These are phyloP conservation scores for Aristolochia fimbriata DNA, from an alignment of 164 flowering plant genomes.

Conservation along the genomic window DNA sequence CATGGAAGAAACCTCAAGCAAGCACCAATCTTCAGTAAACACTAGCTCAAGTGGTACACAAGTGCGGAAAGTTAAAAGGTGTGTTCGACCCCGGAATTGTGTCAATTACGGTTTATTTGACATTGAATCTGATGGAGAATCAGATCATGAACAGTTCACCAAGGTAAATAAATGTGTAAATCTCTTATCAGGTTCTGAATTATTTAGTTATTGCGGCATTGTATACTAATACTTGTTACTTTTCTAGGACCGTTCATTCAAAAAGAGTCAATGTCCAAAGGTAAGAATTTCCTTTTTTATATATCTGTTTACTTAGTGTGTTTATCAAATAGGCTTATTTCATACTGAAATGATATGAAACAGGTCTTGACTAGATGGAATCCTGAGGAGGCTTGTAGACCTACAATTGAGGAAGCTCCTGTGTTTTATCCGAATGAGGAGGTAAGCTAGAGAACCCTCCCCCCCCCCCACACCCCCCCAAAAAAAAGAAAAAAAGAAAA, in stretches of 20 bases:
- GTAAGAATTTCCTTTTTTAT: not conserved
- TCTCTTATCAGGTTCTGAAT: not conserved
- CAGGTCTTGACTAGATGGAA: slow-evolving; percentile 64
- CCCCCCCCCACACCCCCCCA: no score
- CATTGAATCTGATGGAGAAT: slow-evolving; percentile 19
- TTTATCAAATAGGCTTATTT: not conserved
- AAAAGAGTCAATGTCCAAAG: not conserved
- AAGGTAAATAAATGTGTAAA: slow-evolving; percentile 10
- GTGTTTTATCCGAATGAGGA: slow-evolving; percentile 62
- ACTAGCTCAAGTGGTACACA: slow-evolving; percentile 7
- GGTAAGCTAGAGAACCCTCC: slow-evolving; percentile 41
- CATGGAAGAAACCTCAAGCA: slow-evolving; percentile 12
- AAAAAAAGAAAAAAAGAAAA: no score
- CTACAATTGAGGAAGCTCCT: slow-evolving; percentile 72
- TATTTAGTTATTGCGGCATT: not conserved
- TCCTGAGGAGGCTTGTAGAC: slow-evolving; percentile 63
- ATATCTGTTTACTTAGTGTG: not conserved
- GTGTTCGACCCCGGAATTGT: slow-evolving; percentile 17
- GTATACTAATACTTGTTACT: not conserved
- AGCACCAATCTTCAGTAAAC: slow-evolving; percentile 8
- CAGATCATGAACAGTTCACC: slow-evolving; percentile 10
- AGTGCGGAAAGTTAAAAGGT: slow-evolving; percentile 16
- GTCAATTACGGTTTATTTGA: slow-evolving; percentile 17
- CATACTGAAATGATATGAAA: slow-evolving; percentile 9
- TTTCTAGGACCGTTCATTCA: not conserved